Evolutionary conservation across 176 grass and related monocot genomes (phyloP), one percentile per base, ranked within the genome.

Genomic region (Melocanna baccifera): DNA sequence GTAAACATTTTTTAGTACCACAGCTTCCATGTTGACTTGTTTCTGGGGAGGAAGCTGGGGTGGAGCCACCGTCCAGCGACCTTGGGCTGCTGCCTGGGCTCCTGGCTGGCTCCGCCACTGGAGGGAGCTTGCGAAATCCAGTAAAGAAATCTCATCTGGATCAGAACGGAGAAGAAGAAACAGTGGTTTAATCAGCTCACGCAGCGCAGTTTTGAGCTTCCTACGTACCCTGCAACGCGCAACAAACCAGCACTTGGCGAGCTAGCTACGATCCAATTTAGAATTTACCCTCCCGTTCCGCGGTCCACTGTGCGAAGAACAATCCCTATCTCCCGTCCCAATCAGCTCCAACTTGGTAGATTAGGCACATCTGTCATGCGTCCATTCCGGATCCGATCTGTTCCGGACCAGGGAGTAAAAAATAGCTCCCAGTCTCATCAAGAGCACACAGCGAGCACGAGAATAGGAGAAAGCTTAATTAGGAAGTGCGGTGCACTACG

Each of bases 271-370:
- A 37, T 9, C 43, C 10, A 50, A 30, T 5, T 3, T n/a, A 16
- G 22, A 25, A 52, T 56, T 63, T 7, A 16, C 16, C 5, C 26
- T n/a, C 1, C 73, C 55, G 42, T 73, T 65, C 2, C 4, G 57
- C 79, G 71, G 48, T 29, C 73, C 34, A 78, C 56, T 20, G 73
- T 53, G 28, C 22, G 30, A 73, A 62, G 65, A 86, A 73, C 28
- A 48, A 48, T 78, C 66, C n/a, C 39, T 7, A 74, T 79, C 41
- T 41, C 9, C 58, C 32, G 63, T 83, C 68, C 3, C 84, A 5
- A 42, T 79, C 88, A 67, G 18, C 30, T 37, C 88, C 71, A 82
- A 46, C 50, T 26, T 47, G 78, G 84, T 72, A 46, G 88, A 83
- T 73, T 48, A 82, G 29, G 57, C 73, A 4, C 39, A 30, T 75